Evolutionary conservation across 2,329 filamentous ascomycete species (phyloP).

Genomic region (Pestalotiopsis sp.): DNA sequence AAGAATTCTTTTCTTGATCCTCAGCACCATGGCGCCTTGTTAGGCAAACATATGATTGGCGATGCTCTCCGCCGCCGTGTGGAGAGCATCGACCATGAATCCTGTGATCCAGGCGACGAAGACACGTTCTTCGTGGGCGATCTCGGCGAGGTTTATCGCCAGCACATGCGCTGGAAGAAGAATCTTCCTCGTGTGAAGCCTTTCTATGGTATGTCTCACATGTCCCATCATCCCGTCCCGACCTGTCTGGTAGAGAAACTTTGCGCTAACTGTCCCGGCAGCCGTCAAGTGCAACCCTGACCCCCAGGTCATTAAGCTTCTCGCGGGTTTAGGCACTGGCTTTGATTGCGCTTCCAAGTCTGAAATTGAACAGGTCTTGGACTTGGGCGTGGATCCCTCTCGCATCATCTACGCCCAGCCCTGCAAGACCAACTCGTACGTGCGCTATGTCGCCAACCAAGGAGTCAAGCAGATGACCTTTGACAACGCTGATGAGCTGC

Average conservation of each 20-base stretch:
- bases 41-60: conserved; percentile 81
- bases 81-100: conserved; percentile 80
- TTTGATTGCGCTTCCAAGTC: conserved; percentile 98
- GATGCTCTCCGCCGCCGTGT: conserved; percentile 86
- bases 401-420: conserved; percentile 99
- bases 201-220: conserved; percentile 74
- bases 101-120: conserved; percentile 89
- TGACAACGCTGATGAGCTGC: conserved; percentile 96
- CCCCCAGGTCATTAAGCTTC: conserved; percentile 82
- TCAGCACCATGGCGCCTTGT: conserved; percentile 45
- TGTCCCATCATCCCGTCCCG: background rate
- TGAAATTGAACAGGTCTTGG: conserved; percentile 91
- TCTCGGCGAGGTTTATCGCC: conserved; percentile 96
- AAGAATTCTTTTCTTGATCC: conserved; percentile 41
- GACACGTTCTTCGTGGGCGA: conserved; percentile 98
- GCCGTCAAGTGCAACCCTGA: conserved; percentile 99
- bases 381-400: conserved; percentile 79
- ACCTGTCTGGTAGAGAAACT: background rate
- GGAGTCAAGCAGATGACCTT: conserved; percentile 99
- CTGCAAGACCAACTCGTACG: conserved; percentile 98
- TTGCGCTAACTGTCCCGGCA: conserved; percentile 37
- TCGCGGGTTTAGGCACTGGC: conserved; percentile 86
- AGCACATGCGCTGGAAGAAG: conserved; percentile 97
- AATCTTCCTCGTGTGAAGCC: conserved; percentile 91
- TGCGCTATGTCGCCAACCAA: conserved; percentile 82